Evolutionary conservation across 176 grass and related monocot genomes (phyloP), one percentile per base, ranked within the genome.

Genomic region (maize (Zea mays)): DNA sequence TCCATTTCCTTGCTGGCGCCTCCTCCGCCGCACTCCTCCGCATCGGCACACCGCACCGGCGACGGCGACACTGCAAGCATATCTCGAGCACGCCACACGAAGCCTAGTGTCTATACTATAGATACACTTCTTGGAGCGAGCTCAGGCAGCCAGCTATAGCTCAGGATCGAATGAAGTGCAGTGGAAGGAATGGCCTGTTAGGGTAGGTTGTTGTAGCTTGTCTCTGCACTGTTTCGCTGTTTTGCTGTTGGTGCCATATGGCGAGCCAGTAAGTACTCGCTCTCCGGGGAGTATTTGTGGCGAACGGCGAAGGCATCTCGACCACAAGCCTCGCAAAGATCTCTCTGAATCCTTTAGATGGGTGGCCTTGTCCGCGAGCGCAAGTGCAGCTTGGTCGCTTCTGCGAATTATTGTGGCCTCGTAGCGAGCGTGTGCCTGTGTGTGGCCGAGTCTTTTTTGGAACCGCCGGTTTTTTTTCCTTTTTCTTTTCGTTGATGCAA

Each of bases 301-400:
- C 78, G 54, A 50, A 14, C 79, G 51, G 76, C 74, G 68, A 62
- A 51, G 21, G 86, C 11, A 93, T 91, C 79, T 83, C 52, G 65
- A 85, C 94, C 94, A 91, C 94, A 97, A 97, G 86, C 13, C 87
- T 88, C 64, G 14, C 13, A 35, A 69, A 93, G 84, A 97, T 89
- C 91, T 93, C 42, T 83, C 65, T 73, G 82, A 80, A 83, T 67
- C 0, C 67, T 86, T 86, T 76, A 27, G 86, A 87, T 87, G 58
- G 36, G 78, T 75, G 48, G 41, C 41, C 88, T 88, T 88, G 84
- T 81, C 91, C 56, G 67, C 55, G 67, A 85, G 76, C 65, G 80
- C 68, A 44, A 73, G 48, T 78, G 85, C 68, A 73, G 73, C 60
- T 93, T 85, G 81, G 75, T 74, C 64, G 76, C 69, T 76, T 67